Evolutionary conservation across 1,284 basidiomycete species (phyloP).

Genomic region (Hortiboletus rubellus): DNA sequence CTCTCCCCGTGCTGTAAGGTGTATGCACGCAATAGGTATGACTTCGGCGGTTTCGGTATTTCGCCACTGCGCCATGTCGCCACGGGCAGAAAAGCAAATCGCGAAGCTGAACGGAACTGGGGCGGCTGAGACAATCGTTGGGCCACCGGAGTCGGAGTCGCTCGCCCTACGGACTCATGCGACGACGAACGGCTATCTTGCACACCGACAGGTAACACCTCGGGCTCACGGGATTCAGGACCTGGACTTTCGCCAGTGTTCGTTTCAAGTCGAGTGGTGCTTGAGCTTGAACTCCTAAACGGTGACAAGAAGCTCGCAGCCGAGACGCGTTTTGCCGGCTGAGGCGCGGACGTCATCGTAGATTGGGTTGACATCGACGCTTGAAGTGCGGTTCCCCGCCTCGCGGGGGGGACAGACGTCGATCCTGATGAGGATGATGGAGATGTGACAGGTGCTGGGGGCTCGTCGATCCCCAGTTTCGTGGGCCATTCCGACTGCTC

Average conservation of each 20-base stretch:
- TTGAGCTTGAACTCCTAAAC: slow-evolving; percentile 24
- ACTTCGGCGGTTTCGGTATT: slow-evolving; percentile 43
- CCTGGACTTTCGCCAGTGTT: slow-evolving; percentile 15
- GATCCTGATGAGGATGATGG: slow-evolving; percentile 2
- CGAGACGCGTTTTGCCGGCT: slow-evolving; percentile 23
- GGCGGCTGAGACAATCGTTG: slow-evolving; percentile 10
- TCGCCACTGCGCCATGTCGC: slow-evolving; percentile 19
- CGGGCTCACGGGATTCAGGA: slow-evolving; percentile 21
- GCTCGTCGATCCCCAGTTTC: slow-evolving; percentile 26
- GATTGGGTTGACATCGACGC: slow-evolving; percentile 26
- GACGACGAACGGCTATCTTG: slow-evolving; percentile 26
- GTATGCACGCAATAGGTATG: slow-evolving; percentile 63
- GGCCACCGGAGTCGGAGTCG: slow-evolving; percentile 13
- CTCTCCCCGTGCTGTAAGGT: slow-evolving; percentile 90
- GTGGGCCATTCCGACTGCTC: slow-evolving; percentile 16
- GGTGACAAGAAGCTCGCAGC: slow-evolving; percentile 31
- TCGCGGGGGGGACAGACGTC: slow-evolving; percentile 3
- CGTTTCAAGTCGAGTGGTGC: slow-evolving; percentile 10
- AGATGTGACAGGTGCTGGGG: neutral
- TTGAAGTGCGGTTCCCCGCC: slow-evolving; percentile 23
- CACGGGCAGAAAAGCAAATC: slow-evolving; percentile 20
- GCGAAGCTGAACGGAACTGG: slow-evolving; percentile 23
- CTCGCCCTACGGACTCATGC: slow-evolving; percentile 19
- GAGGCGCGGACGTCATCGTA: slow-evolving; percentile 18
- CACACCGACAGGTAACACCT: slow-evolving; percentile 27